Evolutionary conservation across 2,329 filamentous ascomycete species (phyloP), one percentile per base, ranked within the genome.

Genomic region (Penicillium janthinellum): DNA sequence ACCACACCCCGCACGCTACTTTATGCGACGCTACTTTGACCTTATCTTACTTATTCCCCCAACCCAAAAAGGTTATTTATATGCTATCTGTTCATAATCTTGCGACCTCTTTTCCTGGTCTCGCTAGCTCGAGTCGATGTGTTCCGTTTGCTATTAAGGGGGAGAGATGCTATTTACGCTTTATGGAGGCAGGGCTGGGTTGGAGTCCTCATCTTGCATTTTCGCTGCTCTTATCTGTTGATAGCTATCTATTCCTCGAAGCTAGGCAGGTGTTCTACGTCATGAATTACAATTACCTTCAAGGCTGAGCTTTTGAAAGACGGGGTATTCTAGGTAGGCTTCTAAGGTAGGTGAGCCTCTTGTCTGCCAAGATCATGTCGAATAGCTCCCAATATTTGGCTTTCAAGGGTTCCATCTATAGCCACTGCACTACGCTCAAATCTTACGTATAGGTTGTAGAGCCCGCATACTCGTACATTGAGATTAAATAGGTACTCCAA

Each of bases 51-150:
- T 49, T 49, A 49, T 49, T 49, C 31, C 47, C 45, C 47, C 22
- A 10, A 20, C 22, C n/a, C 47, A 35, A 48, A 49, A 49, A 49
- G n/a, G 45, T 47, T 35, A 49, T 49, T 35, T 15, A 34, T 49
- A 49, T 35, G 47, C 47, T 49, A 49, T 49, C 17, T 17, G 31
- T 49, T 35, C 28, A 49, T 47, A 47, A 47, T 47, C 44, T 47
- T 25, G 22, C n/a, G 10, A n/a, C 7, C 5, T 42, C 10, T 12
- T 22, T 12, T 10, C 14, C 22, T 22, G 22, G 15, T 25, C 42
- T 25, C 3, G 12, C 14, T 12, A 28, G 20, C 25, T 45, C 22
- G 10, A 14, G 44, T 7, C 22, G 44, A 31, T 5, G 31, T n/a
- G 31, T n/a, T 1, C 20, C n/a, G 15, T 47, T 47, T 31, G 44